These are phyloP conservation scores for Penicillium nucicola DNA, from an alignment of 495 filamentous ascomycete genomes.

Conservation along the genomic window DNA sequence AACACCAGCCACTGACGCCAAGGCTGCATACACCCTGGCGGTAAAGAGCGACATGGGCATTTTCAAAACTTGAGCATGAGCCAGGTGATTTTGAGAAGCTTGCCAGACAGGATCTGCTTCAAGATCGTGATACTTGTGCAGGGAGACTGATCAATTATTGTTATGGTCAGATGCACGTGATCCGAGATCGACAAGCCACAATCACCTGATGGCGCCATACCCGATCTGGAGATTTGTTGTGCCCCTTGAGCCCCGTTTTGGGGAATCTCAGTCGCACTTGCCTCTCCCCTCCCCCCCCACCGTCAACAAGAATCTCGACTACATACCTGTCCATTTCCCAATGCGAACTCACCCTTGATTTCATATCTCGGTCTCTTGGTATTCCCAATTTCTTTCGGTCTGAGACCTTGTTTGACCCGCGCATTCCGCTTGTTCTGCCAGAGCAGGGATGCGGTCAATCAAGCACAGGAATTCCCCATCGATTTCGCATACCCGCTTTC, in stretches of 20 bases:
- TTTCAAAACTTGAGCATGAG: neutral
- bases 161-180: conserved; percentile 10
- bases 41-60: neutral
- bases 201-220: conserved; percentile 34
- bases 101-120: no score
- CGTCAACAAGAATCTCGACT: conserved; percentile 17
- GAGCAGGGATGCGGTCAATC: conserved; percentile 46
- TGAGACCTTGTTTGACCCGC: conserved; percentile 8
- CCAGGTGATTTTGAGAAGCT: no score
- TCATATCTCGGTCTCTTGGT: conserved; percentile 27
- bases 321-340: neutral
- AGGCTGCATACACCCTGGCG: conserved; percentile 8
- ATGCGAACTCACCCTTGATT: conserved; percentile 24
- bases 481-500: conserved; percentile 29
- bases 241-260: conserved; percentile 15
- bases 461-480: conserved; percentile 24
- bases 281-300: conserved; percentile 26
- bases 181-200: conserved; percentile 12
- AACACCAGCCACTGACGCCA: conserved; percentile 11
- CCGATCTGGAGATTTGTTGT: conserved; percentile 48
- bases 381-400: neutral
- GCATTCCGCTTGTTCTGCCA: conserved; percentile 27
- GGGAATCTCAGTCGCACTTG: conserved; percentile 30
- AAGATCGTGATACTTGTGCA: no score
- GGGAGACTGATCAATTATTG: neutral